Conservation (phyloP, 805 yeast species). For the Zygosaccharomyces bailii region DNA sequence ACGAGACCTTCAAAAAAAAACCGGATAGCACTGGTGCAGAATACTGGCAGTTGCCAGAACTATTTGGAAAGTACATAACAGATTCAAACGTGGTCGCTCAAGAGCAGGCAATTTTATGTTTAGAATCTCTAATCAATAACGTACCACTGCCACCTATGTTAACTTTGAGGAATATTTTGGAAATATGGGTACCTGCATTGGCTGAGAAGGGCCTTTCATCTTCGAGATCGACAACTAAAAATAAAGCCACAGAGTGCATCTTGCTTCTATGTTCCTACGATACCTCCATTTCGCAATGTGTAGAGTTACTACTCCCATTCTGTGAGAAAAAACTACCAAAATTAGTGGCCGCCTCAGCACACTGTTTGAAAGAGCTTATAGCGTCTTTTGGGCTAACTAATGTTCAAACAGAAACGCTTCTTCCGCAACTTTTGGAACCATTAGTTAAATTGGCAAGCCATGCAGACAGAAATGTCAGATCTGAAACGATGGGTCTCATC, state of each 20-base stretch:
- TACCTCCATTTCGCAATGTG: slow-evolving; percentile 53
- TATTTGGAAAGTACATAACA: slow-evolving; percentile 54
- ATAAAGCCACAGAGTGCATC: slow-evolving; percentile 59
- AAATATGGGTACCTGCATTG: slow-evolving; percentile 37
- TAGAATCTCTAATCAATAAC: slow-evolving; percentile 51
- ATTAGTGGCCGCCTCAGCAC: slow-evolving; percentile 63
- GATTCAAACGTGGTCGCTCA: slow-evolving; percentile 92
- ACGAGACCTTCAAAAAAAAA: slow-evolving; percentile 47
- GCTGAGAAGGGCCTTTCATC: slow-evolving; percentile 83
- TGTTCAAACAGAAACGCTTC: slow-evolving; percentile 47
- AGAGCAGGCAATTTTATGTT: slow-evolving; percentile 66
- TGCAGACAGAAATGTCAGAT: slow-evolving; percentile 82
- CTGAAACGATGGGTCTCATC: slow-evolving; percentile 66
- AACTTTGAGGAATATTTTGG: slow-evolving; percentile 9
- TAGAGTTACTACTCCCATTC: slow-evolving; percentile 64
- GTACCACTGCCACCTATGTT: slow-evolving; percentile 43
- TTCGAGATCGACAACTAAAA: slow-evolving; percentile 68
- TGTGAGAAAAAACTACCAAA: slow-evolving; percentile 69
- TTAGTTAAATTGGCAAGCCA: slow-evolving; percentile 74
- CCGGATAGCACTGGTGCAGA: slow-evolving; percentile 1
- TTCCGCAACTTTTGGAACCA: slow-evolving; percentile 55
- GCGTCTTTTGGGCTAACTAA: slow-evolving; percentile 30
- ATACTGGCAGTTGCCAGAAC: slow-evolving; percentile 50
- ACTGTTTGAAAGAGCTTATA: slow-evolving; percentile 54
- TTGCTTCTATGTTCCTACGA: slow-evolving; percentile 62